Base-by-base conservation (phyloP, 768 basidiomycete species). In the Chalciporus pseudorubinellus region DNA sequence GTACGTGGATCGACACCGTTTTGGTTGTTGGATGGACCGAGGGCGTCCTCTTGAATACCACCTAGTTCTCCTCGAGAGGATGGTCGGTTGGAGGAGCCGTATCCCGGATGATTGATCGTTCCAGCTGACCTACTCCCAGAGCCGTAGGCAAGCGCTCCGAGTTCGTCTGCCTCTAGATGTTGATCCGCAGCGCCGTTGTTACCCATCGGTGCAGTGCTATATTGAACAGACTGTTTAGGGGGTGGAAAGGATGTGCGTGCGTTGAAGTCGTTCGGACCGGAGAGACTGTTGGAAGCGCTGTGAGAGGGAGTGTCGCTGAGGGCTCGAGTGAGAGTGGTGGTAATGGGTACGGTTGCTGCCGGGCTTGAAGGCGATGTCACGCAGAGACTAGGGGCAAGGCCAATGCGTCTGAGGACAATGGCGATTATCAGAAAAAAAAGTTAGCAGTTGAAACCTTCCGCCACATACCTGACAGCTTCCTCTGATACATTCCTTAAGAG, bases 401-500 rank as follows among this genome's bases (percentile, higher is more conserved):
- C 79, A 26, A 81, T 81, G n/a, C 78, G 77, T 56, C 79, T 79
- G 56, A 24, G 21, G 19, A 16, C n/a, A n/a, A n/a, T 11, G 26
- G 9, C 26, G 26, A 5, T 28, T 28, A 9, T 28, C 26, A 28
- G 16, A 46, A 40, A 33, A 46, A 14, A 24, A n/a, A 22, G 47
- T 14, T 14, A 4, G 14, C 10, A 22, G 18, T 39, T 6, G 16
- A 13, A 13, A 29, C 10, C 7, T 11, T 9, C 11, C n/a, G 46
- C 31, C 56, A 52, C 59, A 3, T 51, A 72, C 72, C 74, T 79
- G 50, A 89, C 75, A 26, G 89, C 87, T 66, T 90, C 88, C 16
- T 77, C 72, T 1, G 89, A 91, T 8, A 88, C 84, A 39, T 73
- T 73, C 61, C 90, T 90, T 53, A n/a, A 47, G 53, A 48, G 22